Conservation (phyloP, 371 early-diverging fungal species). For the Massospora cicadina region DNA sequence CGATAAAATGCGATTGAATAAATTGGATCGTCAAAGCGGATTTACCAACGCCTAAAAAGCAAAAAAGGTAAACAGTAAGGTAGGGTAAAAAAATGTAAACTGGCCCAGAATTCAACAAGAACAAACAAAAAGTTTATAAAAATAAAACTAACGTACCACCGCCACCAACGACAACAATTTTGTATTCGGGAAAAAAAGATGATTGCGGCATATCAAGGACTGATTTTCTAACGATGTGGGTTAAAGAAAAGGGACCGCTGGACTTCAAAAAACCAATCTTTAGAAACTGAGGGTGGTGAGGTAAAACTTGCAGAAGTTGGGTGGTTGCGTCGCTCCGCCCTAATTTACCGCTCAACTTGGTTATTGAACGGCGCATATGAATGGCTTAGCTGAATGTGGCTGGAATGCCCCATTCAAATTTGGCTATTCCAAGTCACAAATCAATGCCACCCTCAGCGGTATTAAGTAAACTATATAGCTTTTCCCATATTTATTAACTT, state of each 20-base stretch:
- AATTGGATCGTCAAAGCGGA: constrained; percentile 82
- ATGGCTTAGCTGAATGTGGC: background rate
- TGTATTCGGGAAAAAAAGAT: constrained; percentile 44
- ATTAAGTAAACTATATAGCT: too few relatives aligned
- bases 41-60: constrained; percentile 44
- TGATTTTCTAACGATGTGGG: background rate
- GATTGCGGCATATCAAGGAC: background rate
- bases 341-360: background rate
- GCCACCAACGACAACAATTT: constrained; percentile 72
- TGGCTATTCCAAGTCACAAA: too few relatives aligned
- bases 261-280: background rate
- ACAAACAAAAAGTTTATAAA: too few relatives aligned
- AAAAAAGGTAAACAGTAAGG: background rate
- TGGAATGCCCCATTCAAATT: background rate
- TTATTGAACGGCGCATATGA: background rate
- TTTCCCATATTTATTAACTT: too few relatives aligned
- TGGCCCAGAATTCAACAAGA: too few relatives aligned
- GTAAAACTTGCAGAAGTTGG: background rate
- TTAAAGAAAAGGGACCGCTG: background rate
- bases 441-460: too few relatives aligned
- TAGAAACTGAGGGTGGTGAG: background rate
- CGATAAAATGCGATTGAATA: constrained; percentile 75
- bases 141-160: constrained; percentile 41
- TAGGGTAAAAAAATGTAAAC: too few relatives aligned
- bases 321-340: background rate